Evolutionary conservation across 768 basidiomycete genomes (phyloP).

Genomic region (Omphalotus guepiniiformis): DNA sequence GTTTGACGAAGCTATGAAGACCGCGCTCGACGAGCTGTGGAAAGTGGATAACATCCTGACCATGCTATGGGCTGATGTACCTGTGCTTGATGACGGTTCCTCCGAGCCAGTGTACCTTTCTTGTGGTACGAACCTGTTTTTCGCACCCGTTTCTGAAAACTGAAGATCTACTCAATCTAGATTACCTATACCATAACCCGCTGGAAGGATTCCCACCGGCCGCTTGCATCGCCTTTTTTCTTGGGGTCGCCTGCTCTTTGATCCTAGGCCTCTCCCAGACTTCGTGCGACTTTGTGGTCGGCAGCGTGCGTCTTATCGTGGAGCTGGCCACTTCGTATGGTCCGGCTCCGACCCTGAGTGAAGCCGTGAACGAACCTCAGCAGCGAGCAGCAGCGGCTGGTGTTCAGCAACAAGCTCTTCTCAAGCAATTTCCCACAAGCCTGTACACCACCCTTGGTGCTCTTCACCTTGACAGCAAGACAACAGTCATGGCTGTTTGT

Average conservation of each 20-base stretch:
- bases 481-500: constrained; percentile 15
- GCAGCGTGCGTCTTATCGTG: not conserved
- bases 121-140: not conserved
- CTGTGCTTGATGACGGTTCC: not conserved
- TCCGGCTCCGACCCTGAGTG: not conserved
- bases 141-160: not conserved
- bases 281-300: not conserved
- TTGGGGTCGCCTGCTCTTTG: not conserved
- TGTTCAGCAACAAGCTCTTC: constrained; percentile 4
- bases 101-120: not conserved
- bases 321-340: not conserved
- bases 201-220: not conserved
- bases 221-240: not conserved
- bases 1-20: not conserved
- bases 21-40: not conserved
- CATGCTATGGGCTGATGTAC: not conserved
- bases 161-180: not conserved
- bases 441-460: constrained; percentile 9
- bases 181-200: not conserved
- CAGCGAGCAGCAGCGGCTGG: not conserved
- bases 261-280: not conserved
- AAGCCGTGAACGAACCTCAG: not conserved
- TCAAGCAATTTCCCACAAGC: constrained; percentile 14
- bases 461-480: constrained; percentile 12
- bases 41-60: not conserved